Conservation (phyloP, 2,329 filamentous ascomycete genomes). For the Fusarium redolens region DNA sequence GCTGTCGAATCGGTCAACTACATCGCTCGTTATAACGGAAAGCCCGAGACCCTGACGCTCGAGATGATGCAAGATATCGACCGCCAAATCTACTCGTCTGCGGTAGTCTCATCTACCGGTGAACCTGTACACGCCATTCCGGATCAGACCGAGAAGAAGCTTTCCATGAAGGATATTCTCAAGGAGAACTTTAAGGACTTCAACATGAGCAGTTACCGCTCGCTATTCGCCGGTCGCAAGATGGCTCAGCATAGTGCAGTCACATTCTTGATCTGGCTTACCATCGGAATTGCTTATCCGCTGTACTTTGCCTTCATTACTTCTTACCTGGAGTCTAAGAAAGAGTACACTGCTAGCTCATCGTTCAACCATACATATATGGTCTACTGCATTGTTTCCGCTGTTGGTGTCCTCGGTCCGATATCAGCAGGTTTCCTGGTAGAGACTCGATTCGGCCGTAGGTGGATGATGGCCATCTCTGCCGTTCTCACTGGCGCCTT, state of each 20-base stretch:
- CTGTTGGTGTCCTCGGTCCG: conserved; percentile 37
- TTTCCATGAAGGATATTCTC: conserved; percentile 2
- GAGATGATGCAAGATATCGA: conserved; percentile 36
- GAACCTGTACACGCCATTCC: not conserved
- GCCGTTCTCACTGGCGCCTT: conserved; percentile 29
- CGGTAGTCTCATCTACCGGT: not conserved
- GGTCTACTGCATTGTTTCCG: conserved; percentile 41
- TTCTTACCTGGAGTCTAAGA: conserved; percentile 45
- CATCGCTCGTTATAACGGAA: conserved; percentile 21
- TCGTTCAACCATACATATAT: conserved; percentile 18
- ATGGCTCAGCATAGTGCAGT: conserved; percentile 64
- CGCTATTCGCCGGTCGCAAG: conserved; percentile 64
- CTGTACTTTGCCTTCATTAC: conserved; percentile 64
- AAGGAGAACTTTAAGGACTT: conserved; percentile 58
- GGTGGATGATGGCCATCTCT: not conserved
- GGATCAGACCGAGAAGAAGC: not conserved
- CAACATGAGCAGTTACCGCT: conserved; percentile 61
- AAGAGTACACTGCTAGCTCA: not conserved
- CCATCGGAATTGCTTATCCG: conserved; percentile 68
- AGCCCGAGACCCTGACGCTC: conserved; percentile 24
- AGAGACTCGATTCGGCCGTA: conserved; percentile 34
- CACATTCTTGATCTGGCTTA: conserved; percentile 67
- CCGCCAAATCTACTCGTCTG: conserved; percentile 3
- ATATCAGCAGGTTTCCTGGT: conserved; percentile 35
- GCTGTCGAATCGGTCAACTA: conserved; percentile 22